Conservation (phyloP, 2,329 filamentous ascomycete genomes). For the Clathrospora elynae region DNA sequence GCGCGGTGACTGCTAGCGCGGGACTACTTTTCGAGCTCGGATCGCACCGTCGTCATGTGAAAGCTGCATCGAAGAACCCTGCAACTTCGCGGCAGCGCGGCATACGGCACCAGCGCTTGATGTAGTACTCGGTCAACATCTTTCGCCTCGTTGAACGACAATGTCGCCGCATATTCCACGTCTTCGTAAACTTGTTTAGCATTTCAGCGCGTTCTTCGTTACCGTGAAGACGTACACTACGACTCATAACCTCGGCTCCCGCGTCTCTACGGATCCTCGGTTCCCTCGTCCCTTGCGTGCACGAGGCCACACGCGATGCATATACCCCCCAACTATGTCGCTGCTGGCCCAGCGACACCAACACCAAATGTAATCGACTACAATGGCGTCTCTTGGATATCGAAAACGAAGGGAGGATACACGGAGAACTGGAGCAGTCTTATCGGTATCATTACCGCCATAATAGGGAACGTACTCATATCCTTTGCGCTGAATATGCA, state of each 20-base stretch:
- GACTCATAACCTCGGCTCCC: background rate
- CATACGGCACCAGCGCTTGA: slow-evolving; percentile 11
- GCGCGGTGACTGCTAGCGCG: slow-evolving; percentile 24
- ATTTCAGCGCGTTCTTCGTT: background rate
- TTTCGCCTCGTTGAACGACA: slow-evolving; percentile 1
- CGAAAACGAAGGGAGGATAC: slow-evolving; percentile 22
- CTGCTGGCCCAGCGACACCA: slow-evolving; percentile 30
- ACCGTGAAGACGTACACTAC: background rate
- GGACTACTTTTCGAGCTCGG: slow-evolving; percentile 14
- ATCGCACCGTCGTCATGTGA: slow-evolving; percentile 26
- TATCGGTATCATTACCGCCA: slow-evolving; percentile 92
- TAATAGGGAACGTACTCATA: slow-evolving; percentile 90
- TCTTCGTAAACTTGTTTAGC: slow-evolving; percentile 2
- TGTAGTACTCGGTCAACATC: slow-evolving; percentile 14
- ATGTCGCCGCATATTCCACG: slow-evolving; percentile 6
- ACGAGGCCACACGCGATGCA: slow-evolving; percentile 27
- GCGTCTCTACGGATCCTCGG: slow-evolving; percentile 5
- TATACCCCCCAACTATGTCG: slow-evolving; percentile 27
- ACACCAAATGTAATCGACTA: slow-evolving; percentile 20
- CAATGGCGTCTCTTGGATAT: slow-evolving; percentile 15
- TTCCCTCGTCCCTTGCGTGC: slow-evolving; percentile 1
- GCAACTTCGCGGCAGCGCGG: slow-evolving; percentile 21
- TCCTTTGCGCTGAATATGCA: slow-evolving; percentile 96
- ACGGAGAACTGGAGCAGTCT: slow-evolving; percentile 77
- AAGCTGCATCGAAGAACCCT: slow-evolving; percentile 20